Conservation (phyloP, 1,284 basidiomycete genomes). For the Dichomitus squalens region DNA sequence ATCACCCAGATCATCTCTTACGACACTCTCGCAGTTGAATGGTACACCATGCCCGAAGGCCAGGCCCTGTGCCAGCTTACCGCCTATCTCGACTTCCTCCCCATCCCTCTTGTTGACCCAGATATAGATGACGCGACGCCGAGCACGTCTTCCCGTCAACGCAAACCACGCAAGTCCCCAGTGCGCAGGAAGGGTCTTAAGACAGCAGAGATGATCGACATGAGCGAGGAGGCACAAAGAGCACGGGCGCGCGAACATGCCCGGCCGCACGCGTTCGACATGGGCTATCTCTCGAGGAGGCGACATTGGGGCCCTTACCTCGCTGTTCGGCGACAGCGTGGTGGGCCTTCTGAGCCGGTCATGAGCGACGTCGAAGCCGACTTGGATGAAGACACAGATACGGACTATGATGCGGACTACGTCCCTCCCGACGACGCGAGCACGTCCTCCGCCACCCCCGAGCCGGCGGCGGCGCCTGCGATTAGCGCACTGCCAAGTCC, state of each 20-base stretch:
- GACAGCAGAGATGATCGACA: conserved; percentile 3
- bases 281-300: conserved; percentile 44
- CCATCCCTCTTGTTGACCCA: conserved; percentile 5
- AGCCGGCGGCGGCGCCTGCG: background rate
- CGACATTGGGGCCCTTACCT: conserved; percentile 53
- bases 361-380: too few species aligned
- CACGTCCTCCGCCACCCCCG: background rate
- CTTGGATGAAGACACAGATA: conserved; percentile 6
- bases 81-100: conserved; percentile 21
- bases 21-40: conserved; percentile 26
- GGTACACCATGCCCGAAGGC: conserved; percentile 21
- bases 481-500: conserved; percentile 3
- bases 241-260: conserved; percentile 27
- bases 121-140: background rate
- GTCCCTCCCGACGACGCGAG: conserved; percentile 26
- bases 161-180: background rate
- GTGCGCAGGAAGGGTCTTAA: too few species aligned
- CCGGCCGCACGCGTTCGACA: conserved; percentile 47
- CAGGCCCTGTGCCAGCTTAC: conserved; percentile 19
- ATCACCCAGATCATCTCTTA: conserved; percentile 25
- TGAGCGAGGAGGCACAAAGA: conserved; percentile 28
- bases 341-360: too few species aligned
- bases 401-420: conserved; percentile 18
- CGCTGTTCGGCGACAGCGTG: conserved; percentile 13
- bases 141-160: background rate